A percentile compares a stretch with the other conserved stretches of the same genome.
Conservation (phyloP, 2,329 filamentous ascomycete genomes). For the Lasiodiplodia gonubiensis region DNA sequence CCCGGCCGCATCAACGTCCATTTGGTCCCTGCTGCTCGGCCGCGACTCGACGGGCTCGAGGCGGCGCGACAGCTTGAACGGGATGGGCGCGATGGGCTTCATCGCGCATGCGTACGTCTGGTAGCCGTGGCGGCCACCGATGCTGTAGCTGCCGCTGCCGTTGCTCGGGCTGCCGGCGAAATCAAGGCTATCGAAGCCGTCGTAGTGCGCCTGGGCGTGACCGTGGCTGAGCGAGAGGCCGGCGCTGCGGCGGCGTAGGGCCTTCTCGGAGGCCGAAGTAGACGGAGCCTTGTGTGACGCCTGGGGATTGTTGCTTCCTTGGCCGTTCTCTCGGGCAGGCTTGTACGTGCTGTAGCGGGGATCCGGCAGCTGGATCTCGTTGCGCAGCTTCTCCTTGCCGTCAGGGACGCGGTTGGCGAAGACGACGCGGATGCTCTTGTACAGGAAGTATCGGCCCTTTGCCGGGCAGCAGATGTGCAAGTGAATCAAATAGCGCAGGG, state of each 20-base stretch:
- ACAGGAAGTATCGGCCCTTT: slow-evolving; percentile 83
- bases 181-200: slow-evolving; percentile 31
- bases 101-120: slow-evolving; percentile 2
- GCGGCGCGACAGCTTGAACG: slow-evolving; percentile 32
- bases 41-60: slow-evolving; percentile 39
- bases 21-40: slow-evolving; percentile 36
- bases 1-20: slow-evolving; percentile 33
- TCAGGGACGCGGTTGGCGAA: slow-evolving; percentile 97
- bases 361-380: slow-evolving; percentile 88
- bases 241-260: slow-evolving; percentile 41
- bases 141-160: too few species aligned
- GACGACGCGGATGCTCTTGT: slow-evolving; percentile 90
- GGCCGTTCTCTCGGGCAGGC: slow-evolving; percentile 54
- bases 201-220: slow-evolving; percentile 40
- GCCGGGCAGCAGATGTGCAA: slow-evolving; percentile 89
- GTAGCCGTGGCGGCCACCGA: too few species aligned
- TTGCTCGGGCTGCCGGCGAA: slow-evolving; percentile 8
- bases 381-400: slow-evolving; percentile 88
- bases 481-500: slow-evolving; percentile 87
- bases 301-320: slow-evolving; percentile 30
- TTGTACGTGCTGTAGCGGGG: slow-evolving; percentile 88
- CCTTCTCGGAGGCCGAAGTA: slow-evolving; percentile 36
- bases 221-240: slow-evolving; percentile 42
- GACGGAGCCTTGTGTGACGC: slow-evolving; percentile 27
- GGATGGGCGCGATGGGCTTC: slow-evolving; percentile 35